Percentiles rank a stretch among this genome's conserved stretches.
These are phyloP conservation scores for Phycomyces blakesleeanus DNA, from an alignment of 192 early-diverging fungal species.

Conservation along the genomic window DNA sequence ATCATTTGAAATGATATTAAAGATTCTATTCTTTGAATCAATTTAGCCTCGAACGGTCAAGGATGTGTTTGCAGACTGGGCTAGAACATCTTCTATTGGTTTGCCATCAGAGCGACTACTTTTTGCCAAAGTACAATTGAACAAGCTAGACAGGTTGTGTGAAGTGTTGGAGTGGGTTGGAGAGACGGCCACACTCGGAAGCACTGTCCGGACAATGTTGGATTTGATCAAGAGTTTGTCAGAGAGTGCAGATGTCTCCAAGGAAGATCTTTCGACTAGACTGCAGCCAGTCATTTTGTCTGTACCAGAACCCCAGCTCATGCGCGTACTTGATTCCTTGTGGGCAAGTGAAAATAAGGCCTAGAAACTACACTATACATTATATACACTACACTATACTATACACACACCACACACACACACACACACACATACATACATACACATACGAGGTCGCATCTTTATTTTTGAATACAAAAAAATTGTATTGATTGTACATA, in stretches of 20 bases:
- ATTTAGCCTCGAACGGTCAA: slow-evolving; percentile 17
- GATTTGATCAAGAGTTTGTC: background rate
- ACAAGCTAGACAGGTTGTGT: slow-evolving; percentile 5
- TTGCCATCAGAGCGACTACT: slow-evolving; percentile 18
- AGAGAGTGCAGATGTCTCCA: slow-evolving; percentile 8
- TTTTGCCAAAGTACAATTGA: slow-evolving; percentile 19
- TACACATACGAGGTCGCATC: too few relatives aligned
- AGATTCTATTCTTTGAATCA: background rate
- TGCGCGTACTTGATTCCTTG: too few relatives aligned
- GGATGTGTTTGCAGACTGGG: slow-evolving; percentile 20
- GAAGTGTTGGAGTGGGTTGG: slow-evolving; percentile 10
- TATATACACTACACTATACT: too few relatives aligned
- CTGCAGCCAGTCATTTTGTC: slow-evolving; percentile 15
- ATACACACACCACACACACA: too few relatives aligned
- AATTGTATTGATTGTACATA: too few relatives aligned
- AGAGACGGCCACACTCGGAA: slow-evolving; percentile 2
- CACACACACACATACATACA: too few relatives aligned
- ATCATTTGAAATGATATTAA: background rate
- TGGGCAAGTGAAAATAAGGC: too few relatives aligned
- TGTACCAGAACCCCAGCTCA: slow-evolving; percentile 8
- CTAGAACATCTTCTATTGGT: slow-evolving; percentile 13
- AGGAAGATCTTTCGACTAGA: background rate
- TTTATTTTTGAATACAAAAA: too few relatives aligned
- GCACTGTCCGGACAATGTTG: slow-evolving; percentile 5
- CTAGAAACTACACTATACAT: too few relatives aligned